Percentiles rank a stretch among this genome's conserved stretches.
Evolutionary conservation across 2,329 filamentous ascomycete genomes (phyloP).

Genomic region (Colletotrichum orbiculare): DNA sequence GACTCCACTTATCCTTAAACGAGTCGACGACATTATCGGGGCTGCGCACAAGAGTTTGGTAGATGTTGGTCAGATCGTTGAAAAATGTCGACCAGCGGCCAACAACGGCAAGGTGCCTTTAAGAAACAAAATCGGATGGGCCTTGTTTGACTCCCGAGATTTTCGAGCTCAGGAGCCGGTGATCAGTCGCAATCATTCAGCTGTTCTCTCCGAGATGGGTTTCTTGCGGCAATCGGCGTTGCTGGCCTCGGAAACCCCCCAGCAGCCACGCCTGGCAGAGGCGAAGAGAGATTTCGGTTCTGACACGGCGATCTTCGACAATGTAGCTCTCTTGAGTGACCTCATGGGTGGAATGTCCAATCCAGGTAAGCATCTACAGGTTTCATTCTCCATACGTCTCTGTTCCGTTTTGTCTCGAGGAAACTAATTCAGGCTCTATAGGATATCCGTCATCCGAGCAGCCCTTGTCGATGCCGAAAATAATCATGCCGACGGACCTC

Average conservation of each 20-base stretch:
- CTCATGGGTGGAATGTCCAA: constrained; percentile 13
- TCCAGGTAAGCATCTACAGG: constrained; percentile 7
- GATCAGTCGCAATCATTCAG: constrained; percentile 43
- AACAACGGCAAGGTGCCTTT: constrained; percentile 37
- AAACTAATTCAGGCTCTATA: too few species aligned
- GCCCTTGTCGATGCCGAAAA: too few species aligned
- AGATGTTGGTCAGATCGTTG: constrained; percentile 44
- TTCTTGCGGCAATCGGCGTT: constrained; percentile 37
- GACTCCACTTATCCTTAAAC: constrained; percentile 41
- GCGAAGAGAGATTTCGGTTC: not conserved
- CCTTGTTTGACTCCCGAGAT: constrained; percentile 40
- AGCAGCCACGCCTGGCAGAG: not conserved
- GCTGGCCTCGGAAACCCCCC: not conserved
- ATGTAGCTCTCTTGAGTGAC: constrained; percentile 14
- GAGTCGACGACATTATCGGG: constrained; percentile 44
- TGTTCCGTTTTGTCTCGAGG: too few species aligned
- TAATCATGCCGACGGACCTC: too few species aligned
- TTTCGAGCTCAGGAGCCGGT: constrained; percentile 43
- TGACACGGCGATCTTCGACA: constrained; percentile 9
- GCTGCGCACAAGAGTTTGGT: constrained; percentile 41
- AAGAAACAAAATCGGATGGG: constrained; percentile 40
- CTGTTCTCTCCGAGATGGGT: constrained; percentile 44
- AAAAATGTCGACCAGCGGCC: constrained; percentile 43
- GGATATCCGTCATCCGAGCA: too few species aligned
- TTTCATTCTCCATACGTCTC: not conserved